These are phyloP conservation scores for Crotalaria pallida DNA, from an alignment of 306 rosid species.

Conservation along the genomic window DNA sequence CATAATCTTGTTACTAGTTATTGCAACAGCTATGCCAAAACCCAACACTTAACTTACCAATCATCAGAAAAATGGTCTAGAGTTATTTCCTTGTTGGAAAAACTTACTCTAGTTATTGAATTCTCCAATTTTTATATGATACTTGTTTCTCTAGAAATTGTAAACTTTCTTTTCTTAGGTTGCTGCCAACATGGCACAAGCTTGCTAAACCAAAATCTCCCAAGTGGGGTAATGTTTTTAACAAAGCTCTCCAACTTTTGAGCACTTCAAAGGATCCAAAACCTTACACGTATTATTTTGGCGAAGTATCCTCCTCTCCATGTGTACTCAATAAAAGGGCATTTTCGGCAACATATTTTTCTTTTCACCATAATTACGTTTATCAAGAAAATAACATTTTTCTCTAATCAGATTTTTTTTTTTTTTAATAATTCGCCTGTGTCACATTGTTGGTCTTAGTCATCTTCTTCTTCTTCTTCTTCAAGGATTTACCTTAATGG, in stretches of 20 bases:
- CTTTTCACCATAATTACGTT: constrained; percentile 21
- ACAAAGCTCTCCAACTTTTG: constrained; percentile 26
- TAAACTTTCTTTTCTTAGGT: constrained; percentile 13
- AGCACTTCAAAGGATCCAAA: constrained; percentile 23
- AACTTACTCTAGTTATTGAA: not conserved
- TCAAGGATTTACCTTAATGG: constrained; percentile 25
- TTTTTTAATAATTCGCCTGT: not conserved
- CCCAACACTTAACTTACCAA: not conserved
- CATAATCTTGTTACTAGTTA: not conserved
- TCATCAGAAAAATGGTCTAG: not conserved
- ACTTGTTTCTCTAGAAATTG: not conserved
- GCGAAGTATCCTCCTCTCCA: constrained; percentile 69
- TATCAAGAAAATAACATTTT: not conserved
- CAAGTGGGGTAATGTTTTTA: constrained; percentile 2
- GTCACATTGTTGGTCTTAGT: not conserved
- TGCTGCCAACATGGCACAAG: constrained; percentile 22
- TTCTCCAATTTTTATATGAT: not conserved
- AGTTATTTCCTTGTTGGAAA: not conserved
- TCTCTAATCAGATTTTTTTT: constrained; percentile 9
- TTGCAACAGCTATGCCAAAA: not conserved
- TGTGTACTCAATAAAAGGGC: constrained; percentile 22
- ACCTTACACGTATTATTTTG: constrained; percentile 45
- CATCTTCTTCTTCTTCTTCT: not conserved
- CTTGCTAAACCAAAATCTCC: constrained; percentile 17
- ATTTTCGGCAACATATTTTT: constrained; percentile 28